phyloP scores from a whole-genome alignment of 1,139 yeast species.

The Eremothecium sinecaudum region DNA sequence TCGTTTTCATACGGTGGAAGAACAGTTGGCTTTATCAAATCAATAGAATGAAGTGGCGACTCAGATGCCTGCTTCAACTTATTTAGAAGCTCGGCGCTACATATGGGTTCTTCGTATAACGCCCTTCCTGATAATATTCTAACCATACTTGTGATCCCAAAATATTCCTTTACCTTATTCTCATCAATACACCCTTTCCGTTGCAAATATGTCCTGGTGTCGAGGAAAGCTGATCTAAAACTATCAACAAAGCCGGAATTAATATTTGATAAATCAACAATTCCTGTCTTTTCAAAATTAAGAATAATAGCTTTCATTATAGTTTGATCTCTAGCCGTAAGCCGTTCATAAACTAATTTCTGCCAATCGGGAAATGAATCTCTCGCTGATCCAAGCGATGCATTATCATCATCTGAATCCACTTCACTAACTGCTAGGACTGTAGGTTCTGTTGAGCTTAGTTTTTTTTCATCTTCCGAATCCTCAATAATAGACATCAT shows the following conservation, averaged over 20 bases:
- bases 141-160: conserved; percentile 5
- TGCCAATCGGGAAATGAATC: conserved; percentile 5
- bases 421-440: conserved; percentile 1
- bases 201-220: conserved; percentile 1
- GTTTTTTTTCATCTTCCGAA: conserved; percentile 2
- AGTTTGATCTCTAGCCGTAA: conserved; percentile 4
- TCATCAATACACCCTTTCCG: conserved; percentile 3
- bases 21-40: not conserved
- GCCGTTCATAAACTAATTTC: conserved; percentile 3
- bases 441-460: conserved; percentile 2
- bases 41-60: not conserved
- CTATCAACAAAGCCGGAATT: conserved; percentile 1
- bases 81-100: conserved; percentile 2
- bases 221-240: conserved; percentile 1
- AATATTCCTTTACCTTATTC: conserved; percentile 1
- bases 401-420: conserved; percentile 3
- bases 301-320: conserved; percentile 3
- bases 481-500: conserved; percentile 3
- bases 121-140: conserved; percentile 3
- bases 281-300: conserved; percentile 4
- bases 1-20: conserved; percentile 1
- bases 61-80: conserved; percentile 1
- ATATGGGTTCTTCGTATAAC: conserved; percentile 3
- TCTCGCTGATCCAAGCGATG: not conserved
- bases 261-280: conserved; percentile 2